Conservation (phyloP, 2,329 filamentous ascomycete genomes). For the Tolypocladium ovalisporum region DNA sequence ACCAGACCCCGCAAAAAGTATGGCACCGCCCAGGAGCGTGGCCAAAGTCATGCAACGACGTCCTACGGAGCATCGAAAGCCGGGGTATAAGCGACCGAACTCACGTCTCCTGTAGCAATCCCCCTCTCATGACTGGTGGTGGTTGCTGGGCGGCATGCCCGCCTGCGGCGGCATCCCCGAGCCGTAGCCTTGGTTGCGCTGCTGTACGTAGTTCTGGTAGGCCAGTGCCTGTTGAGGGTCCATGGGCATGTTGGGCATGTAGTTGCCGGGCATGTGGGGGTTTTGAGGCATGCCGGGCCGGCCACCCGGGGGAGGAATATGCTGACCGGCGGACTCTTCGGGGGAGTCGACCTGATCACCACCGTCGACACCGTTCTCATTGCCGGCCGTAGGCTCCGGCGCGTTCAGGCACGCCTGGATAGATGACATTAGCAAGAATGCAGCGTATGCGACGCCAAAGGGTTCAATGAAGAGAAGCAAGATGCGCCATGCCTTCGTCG, state of each 20-base stretch:
- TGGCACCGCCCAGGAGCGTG: conserved; percentile 16
- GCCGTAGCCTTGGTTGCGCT: conserved; percentile 55
- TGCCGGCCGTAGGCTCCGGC: conserved; percentile 73
- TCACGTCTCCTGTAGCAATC: conserved; percentile 1
- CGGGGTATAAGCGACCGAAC: conserved; percentile 43
- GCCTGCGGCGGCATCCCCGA: conserved; percentile 70
- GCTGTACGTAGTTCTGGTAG: conserved; percentile 76
- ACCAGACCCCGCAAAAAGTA: conserved; percentile 29
- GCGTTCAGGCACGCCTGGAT: conserved; percentile 90
- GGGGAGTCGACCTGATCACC: conserved; percentile 75
- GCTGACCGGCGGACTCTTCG: conserved; percentile 71
- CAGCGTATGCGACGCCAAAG: neutral
- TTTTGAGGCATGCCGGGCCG: conserved; percentile 56
- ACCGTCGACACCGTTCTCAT: conserved; percentile 72
- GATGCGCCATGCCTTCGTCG: neutral
- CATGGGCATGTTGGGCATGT: conserved; percentile 53
- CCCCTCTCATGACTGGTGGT: conserved; percentile 58
- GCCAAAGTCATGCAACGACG: conserved; percentile 13
- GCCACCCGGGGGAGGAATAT: conserved; percentile 53
- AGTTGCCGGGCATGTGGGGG: conserved; percentile 52
- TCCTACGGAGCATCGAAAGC: conserved; percentile 40
- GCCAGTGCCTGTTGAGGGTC: conserved; percentile 71
- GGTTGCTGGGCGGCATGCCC: conserved; percentile 72
- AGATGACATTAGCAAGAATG: conserved; percentile 19
- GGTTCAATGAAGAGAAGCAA: neutral